These are phyloP conservation scores for Fusarium xylarioides DNA, from an alignment of 2,329 filamentous ascomycete genomes.

Conservation along the genomic window DNA sequence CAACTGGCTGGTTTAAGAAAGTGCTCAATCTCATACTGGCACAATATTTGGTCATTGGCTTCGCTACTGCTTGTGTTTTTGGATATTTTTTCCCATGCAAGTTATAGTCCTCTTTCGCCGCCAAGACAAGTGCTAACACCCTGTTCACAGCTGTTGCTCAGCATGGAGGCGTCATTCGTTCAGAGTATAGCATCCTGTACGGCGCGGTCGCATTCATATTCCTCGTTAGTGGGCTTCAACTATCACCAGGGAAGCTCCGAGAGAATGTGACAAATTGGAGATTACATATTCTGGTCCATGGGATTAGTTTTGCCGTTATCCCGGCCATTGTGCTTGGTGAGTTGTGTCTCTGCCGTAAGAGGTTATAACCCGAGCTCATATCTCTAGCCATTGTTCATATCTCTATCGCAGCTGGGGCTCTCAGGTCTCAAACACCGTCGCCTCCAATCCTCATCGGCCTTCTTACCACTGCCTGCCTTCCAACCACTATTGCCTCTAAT, in stretches of 20 bases:
- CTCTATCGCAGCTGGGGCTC: slow-evolving; percentile 56
- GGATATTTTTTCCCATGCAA: slow-evolving; percentile 56
- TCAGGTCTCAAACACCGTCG: slow-evolving; percentile 66
- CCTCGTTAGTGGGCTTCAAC: slow-evolving; percentile 74
- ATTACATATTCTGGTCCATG: slow-evolving; percentile 73
- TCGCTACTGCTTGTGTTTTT: slow-evolving; percentile 62
- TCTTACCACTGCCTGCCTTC: slow-evolving; percentile 72
- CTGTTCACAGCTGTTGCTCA: slow-evolving; percentile 55
- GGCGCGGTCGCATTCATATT: slow-evolving; percentile 76
- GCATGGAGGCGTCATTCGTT: slow-evolving; percentile 60
- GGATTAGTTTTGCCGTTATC: slow-evolving; percentile 72
- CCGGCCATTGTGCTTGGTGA: slow-evolving; percentile 68
- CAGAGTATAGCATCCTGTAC: slow-evolving; percentile 70
- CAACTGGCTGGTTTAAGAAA: slow-evolving; percentile 28
- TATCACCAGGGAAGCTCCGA: slow-evolving; percentile 68
- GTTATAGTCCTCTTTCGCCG: slow-evolving; percentile 24
- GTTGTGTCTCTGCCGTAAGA: slow-evolving; percentile 13
- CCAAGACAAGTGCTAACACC: slow-evolving; percentile 1
- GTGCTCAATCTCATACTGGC: slow-evolving; percentile 53
- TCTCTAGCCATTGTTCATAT: slow-evolving; percentile 56
- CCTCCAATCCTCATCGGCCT: slow-evolving; percentile 73
- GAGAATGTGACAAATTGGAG: slow-evolving; percentile 73
- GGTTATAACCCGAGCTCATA: slow-evolving; percentile 20
- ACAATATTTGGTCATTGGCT: slow-evolving; percentile 73
- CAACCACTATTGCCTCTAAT: slow-evolving; percentile 78